A percentile compares a stretch with the other conserved stretches of the same genome.
Conservation (phyloP, 2,329 filamentous ascomycete genomes). For the Rhytidhysteron rufulum region DNA sequence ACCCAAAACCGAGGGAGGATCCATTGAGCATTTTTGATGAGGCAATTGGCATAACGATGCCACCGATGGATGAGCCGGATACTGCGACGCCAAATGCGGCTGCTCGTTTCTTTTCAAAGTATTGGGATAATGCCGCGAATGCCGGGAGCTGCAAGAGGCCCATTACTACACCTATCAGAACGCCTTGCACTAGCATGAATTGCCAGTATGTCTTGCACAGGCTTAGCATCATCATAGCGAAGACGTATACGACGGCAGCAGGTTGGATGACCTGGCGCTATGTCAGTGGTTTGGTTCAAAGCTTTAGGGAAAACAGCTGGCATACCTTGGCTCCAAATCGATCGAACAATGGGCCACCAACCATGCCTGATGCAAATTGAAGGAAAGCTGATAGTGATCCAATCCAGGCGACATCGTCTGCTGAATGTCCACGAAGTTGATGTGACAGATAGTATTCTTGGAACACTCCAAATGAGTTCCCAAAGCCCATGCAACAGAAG, state of each 20-base stretch:
- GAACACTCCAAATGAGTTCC: conserved; percentile 40
- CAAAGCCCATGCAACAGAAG: conserved; percentile 35
- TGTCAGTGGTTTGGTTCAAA: background rate
- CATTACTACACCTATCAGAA: conserved; percentile 50
- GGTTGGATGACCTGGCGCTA: conserved; percentile 50
- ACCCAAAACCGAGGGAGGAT: conserved; percentile 50
- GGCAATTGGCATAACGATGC: conserved; percentile 61
- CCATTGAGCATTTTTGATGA: conserved; percentile 50
- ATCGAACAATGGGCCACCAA: conserved; percentile 61
- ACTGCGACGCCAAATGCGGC: conserved; percentile 49
- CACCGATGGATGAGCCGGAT: conserved; percentile 49
- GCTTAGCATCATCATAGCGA: conserved; percentile 61
- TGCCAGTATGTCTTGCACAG: conserved; percentile 55
- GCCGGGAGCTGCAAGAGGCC: conserved; percentile 49
- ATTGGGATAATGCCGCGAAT: conserved; percentile 42
- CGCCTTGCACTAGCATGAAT: conserved; percentile 52
- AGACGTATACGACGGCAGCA: conserved; percentile 54
- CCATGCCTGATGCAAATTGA: conserved; percentile 51
- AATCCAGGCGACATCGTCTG: conserved; percentile 43
- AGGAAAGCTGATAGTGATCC: conserved; percentile 38
- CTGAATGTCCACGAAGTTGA: conserved; percentile 29
- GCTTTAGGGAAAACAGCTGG: background rate
- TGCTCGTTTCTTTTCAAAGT: conserved; percentile 48
- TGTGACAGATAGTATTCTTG: conserved; percentile 43
- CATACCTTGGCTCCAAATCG: conserved; percentile 40